Evolutionary conservation across 1,139 yeast genomes (phyloP).

Genomic region (Candida sojae): DNA sequence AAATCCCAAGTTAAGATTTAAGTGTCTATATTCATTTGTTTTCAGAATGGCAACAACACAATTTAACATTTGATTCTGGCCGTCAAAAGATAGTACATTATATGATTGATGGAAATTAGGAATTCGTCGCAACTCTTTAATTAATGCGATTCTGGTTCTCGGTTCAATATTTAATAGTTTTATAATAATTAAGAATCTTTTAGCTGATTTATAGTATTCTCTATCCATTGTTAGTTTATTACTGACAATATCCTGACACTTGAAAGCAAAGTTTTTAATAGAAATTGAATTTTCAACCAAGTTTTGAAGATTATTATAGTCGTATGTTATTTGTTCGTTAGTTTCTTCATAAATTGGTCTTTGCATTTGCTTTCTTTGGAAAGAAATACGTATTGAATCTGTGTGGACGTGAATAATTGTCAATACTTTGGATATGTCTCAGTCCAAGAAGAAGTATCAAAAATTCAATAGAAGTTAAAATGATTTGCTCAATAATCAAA

Average conservation of each 20-base stretch:
- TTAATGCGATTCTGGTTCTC: conserved; percentile 2
- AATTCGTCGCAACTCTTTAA: conserved; percentile 1
- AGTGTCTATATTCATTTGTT: not conserved
- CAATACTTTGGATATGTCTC: not conserved
- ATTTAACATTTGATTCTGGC: conserved; percentile 35
- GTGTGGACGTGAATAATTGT: not conserved
- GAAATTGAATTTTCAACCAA: conserved; percentile 4
- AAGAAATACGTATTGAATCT: not conserved
- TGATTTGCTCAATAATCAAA: no score
- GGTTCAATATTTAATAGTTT: conserved; percentile 7
- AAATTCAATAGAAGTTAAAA: no score
- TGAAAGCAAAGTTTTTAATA: conserved; percentile 4
- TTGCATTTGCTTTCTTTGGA: not conserved
- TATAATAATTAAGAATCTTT: conserved; percentile 8
- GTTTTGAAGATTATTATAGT: conserved; percentile 1
- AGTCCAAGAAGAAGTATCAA: no score
- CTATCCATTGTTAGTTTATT: conserved; percentile 7
- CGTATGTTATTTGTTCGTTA: conserved; percentile 1
- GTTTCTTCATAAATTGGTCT: conserved; percentile 2
- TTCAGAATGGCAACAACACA: not conserved
- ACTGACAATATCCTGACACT: conserved; percentile 9
- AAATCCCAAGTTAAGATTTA: not conserved
- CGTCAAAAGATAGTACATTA: conserved; percentile 37
- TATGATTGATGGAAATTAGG: conserved; percentile 19
- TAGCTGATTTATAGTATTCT: conserved; percentile 8